These are phyloP conservation scores for Fusarium phyllophilum DNA, from an alignment of 2,329 filamentous ascomycete species.

Conservation along the genomic window DNA sequence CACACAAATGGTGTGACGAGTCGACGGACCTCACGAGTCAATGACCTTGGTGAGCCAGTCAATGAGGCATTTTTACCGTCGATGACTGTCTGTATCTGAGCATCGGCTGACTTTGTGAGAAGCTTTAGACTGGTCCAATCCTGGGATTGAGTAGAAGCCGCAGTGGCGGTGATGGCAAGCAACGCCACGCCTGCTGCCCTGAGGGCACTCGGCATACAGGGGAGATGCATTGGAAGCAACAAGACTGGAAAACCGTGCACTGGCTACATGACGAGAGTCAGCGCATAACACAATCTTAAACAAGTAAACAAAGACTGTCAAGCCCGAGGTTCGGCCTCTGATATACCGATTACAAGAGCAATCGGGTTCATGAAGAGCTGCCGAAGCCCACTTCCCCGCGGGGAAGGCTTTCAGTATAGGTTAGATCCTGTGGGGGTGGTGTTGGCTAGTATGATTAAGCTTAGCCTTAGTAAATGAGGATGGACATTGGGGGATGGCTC, in stretches of 20 bases:
- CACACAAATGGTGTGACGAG: constrained; percentile 11
- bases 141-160: neutral
- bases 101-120: constrained; percentile 1
- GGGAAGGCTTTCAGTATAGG: neutral
- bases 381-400: constrained; percentile 10
- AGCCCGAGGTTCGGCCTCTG: constrained; percentile 18
- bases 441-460: neutral
- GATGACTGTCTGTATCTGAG: neutral
- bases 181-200: neutral
- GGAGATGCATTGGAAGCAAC: neutral
- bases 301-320: neutral
- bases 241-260: too few species aligned
- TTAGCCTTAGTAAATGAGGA: neutral
- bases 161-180: neutral
- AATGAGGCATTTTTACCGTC: constrained; percentile 2
- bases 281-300: neutral
- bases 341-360: neutral
- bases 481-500: neutral
- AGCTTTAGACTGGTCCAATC: constrained; percentile 6
- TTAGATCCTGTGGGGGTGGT: neutral
- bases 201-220: neutral
- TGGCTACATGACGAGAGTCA: neutral
- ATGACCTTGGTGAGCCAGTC: constrained; percentile 1
- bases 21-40: constrained; percentile 10
- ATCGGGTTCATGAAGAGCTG: neutral